A percentile compares a stretch with the other conserved stretches of the same genome.
Evolutionary conservation across 805 yeast genomes (phyloP).

Genomic region (Spathaspora arborariae): DNA sequence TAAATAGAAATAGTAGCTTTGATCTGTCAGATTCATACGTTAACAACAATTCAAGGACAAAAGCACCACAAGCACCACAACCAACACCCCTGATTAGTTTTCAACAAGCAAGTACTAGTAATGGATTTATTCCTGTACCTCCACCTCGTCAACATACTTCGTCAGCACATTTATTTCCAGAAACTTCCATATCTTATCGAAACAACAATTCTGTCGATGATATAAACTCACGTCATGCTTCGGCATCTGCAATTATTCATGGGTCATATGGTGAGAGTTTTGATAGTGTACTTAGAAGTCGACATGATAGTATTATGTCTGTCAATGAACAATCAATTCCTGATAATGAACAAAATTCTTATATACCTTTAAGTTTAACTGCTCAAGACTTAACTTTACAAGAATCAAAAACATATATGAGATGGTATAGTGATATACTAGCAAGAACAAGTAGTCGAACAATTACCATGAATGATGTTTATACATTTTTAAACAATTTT

Average conservation of each 20-base stretch:
- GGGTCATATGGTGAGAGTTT: constrained; percentile 6
- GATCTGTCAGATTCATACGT: constrained; percentile 1
- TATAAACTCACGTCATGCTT: constrained; percentile 4
- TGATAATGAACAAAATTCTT: not conserved
- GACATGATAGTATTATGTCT: constrained; percentile 1
- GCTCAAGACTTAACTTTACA: constrained; percentile 66
- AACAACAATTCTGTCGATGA: constrained; percentile 13
- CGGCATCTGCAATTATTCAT: not conserved
- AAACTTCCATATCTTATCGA: constrained; percentile 5
- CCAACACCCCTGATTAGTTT: constrained; percentile 1
- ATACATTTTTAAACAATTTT: constrained; percentile 74
- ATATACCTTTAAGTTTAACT: constrained; percentile 60
- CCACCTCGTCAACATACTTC: constrained; percentile 1
- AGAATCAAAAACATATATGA: constrained; percentile 79
- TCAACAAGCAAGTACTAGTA: not conserved
- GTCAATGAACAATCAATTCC: not conserved
- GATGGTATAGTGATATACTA: constrained; percentile 90
- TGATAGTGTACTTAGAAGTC: constrained; percentile 2
- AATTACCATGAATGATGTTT: constrained; percentile 73
- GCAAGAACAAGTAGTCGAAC: constrained; percentile 65
- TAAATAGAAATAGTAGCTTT: constrained; percentile 20
- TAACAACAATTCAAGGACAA: constrained; percentile 2
- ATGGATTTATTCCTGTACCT: not conserved
- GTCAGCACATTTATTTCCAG: constrained; percentile 7
- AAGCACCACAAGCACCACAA: not conserved